Conservation (phyloP, 129 eudicot species). For the Dittrichia graveolens region DNA sequence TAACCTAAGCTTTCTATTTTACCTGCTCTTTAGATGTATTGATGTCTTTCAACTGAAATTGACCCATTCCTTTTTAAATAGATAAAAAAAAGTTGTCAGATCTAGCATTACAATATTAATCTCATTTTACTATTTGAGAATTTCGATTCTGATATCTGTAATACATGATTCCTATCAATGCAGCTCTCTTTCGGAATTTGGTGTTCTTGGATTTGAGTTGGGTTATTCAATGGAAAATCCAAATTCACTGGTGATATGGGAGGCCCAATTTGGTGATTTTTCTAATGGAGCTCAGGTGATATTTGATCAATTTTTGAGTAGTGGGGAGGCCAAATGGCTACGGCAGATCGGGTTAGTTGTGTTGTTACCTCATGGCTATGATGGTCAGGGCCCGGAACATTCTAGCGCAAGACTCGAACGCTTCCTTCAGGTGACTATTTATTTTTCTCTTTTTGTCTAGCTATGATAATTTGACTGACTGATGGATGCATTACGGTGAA, state of each 20-base stretch:
- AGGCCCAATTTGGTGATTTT: constrained; percentile 98
- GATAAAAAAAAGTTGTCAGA: not conserved
- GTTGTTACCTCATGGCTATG: constrained; percentile 94
- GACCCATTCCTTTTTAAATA: not conserved
- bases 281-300: constrained; percentile 96
- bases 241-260: constrained; percentile 90
- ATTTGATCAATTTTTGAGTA: constrained; percentile 88
- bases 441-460: not conserved
- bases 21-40: not conserved
- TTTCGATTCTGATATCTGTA: constrained; percentile 17
- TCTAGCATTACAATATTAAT: not conserved
- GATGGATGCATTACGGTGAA: no score
- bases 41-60: not conserved
- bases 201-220: constrained; percentile 91
- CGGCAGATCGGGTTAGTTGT: constrained; percentile 90
- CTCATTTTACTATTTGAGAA: not conserved
- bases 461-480: no score
- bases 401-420: constrained; percentile 94
- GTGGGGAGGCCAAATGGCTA: constrained; percentile 98
- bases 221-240: constrained; percentile 99
- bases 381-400: constrained; percentile 99
- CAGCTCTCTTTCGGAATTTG: constrained; percentile 98
- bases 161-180: constrained; percentile 14
- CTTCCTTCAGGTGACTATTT: constrained; percentile 64
- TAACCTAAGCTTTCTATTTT: not conserved